Conservation (phyloP, 495 filamentous ascomycete species). For the Emericellopsis terricola region DNA sequence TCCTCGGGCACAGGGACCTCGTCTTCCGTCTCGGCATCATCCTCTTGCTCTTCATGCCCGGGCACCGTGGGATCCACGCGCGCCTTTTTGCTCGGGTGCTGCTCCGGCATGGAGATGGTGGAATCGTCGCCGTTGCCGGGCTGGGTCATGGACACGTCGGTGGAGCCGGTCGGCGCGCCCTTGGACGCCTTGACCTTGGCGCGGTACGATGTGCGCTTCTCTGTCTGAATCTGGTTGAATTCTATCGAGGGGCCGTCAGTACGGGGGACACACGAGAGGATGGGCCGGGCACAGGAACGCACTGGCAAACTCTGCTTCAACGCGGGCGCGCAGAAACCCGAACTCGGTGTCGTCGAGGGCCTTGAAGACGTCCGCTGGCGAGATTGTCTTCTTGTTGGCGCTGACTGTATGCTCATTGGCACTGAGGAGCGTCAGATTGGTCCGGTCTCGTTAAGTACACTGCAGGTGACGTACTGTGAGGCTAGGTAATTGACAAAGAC, state of each 20-base stretch:
- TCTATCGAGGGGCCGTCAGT: constrained; percentile 16
- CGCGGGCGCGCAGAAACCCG: constrained; percentile 46
- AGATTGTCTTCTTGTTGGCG: constrained; percentile 68
- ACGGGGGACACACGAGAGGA: no score
- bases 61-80: constrained; percentile 4
- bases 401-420: constrained; percentile 55
- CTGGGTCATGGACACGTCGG: constrained; percentile 8
- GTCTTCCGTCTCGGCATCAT: constrained; percentile 30
- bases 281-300: constrained; percentile 9
- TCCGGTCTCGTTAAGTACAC: background rate
- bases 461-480: constrained; percentile 43
- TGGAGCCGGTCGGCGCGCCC: constrained; percentile 5
- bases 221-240: constrained; percentile 32
- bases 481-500: constrained; percentile 88
- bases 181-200: constrained; percentile 29
- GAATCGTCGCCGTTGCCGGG: background rate
- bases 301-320: constrained; percentile 47
- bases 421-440: constrained; percentile 19
- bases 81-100: constrained; percentile 2
- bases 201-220: constrained; percentile 31
- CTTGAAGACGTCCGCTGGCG: constrained; percentile 63
- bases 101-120: background rate
- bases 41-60: constrained; percentile 32
- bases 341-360: constrained; percentile 76
- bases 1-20: constrained; percentile 29